These are phyloP conservation scores for Cyclotella choctawhatcheeana DNA, from an alignment of 108 stramenopile genomes.

Conservation along the genomic window DNA sequence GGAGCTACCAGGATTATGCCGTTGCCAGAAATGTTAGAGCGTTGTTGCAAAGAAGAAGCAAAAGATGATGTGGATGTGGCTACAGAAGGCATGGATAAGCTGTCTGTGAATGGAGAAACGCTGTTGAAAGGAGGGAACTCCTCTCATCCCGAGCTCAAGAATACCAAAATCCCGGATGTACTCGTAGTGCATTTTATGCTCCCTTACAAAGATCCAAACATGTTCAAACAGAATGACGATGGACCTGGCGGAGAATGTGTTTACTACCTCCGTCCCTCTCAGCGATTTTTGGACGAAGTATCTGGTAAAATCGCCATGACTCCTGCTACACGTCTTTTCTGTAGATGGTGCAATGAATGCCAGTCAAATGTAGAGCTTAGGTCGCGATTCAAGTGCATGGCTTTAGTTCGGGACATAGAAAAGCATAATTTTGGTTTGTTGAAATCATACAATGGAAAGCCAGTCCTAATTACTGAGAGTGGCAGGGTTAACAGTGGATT, in stretches of 20 bases:
- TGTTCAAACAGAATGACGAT: constrained; percentile 57
- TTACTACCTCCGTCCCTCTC: constrained; percentile 54
- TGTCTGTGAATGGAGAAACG: not conserved
- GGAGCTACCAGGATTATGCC: constrained; percentile 54
- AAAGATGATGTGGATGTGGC: constrained; percentile 5
- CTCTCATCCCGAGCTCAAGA: constrained; percentile 38
- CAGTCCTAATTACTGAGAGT: constrained; percentile 73
- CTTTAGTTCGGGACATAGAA: constrained; percentile 52
- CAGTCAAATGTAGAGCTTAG: constrained; percentile 47
- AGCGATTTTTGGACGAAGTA: constrained; percentile 52
- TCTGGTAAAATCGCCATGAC: constrained; percentile 41
- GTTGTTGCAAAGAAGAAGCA: not conserved
- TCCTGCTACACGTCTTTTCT: constrained; percentile 60
- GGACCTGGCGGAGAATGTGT: constrained; percentile 55
- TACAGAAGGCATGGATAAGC: constrained; percentile 2
- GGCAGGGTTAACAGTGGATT: constrained; percentile 38
- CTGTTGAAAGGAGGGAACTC: not conserved
- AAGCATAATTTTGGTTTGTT: constrained; percentile 56
- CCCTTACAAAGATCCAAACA: constrained; percentile 55
- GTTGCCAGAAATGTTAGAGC: constrained; percentile 24
- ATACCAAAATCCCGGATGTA: constrained; percentile 50
- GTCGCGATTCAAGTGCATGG: constrained; percentile 66
- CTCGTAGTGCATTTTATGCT: constrained; percentile 57
- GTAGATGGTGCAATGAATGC: constrained; percentile 55
- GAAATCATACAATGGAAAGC: constrained; percentile 67